phyloP scores from a whole-genome alignment of 2,329 filamentous ascomycete species.

The Ophiocordyceps polyrhachis-furcata region DNA sequence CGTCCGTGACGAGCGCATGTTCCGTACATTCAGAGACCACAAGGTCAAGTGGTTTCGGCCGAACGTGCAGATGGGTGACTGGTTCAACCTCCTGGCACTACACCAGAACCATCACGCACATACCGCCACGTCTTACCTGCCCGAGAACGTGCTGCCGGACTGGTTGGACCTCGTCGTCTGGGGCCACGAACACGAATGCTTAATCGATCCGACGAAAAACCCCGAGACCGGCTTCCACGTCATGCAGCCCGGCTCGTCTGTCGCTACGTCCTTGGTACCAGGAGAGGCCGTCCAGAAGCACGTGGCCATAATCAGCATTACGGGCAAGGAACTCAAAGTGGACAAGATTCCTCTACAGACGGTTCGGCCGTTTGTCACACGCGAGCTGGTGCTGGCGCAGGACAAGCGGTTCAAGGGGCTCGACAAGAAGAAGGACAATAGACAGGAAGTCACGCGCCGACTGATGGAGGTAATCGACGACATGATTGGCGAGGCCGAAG shows the following conservation, averaged over 20 bases:
- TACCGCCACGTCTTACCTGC: slow-evolving; percentile 81
- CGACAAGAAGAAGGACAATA: slow-evolving; percentile 66
- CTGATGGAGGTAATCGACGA: slow-evolving; percentile 65
- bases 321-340: slow-evolving; percentile 60
- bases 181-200: slow-evolving; percentile 95
- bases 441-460: slow-evolving; percentile 58
- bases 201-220: slow-evolving; percentile 70
- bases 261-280: slow-evolving; percentile 78
- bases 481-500: slow-evolving; percentile 70
- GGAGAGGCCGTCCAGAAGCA: slow-evolving; percentile 87
- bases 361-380: slow-evolving; percentile 78
- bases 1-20: slow-evolving; percentile 85
- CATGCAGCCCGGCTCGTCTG: slow-evolving; percentile 92
- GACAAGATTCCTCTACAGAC: slow-evolving; percentile 72
- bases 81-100: slow-evolving; percentile 90
- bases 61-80: slow-evolving; percentile 59
- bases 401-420: slow-evolving; percentile 62
- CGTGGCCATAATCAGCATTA: slow-evolving; percentile 69
- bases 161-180: slow-evolving; percentile 87
- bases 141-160: slow-evolving; percentile 79
- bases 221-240: slow-evolving; percentile 82
- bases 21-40: slow-evolving; percentile 79
- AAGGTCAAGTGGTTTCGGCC: slow-evolving; percentile 90
- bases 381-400: slow-evolving; percentile 58
- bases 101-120: slow-evolving; percentile 94